These are phyloP conservation scores for Wickerhamiella sergipiensis DNA, from an alignment of 805 yeast genomes.

Conservation along the genomic window DNA sequence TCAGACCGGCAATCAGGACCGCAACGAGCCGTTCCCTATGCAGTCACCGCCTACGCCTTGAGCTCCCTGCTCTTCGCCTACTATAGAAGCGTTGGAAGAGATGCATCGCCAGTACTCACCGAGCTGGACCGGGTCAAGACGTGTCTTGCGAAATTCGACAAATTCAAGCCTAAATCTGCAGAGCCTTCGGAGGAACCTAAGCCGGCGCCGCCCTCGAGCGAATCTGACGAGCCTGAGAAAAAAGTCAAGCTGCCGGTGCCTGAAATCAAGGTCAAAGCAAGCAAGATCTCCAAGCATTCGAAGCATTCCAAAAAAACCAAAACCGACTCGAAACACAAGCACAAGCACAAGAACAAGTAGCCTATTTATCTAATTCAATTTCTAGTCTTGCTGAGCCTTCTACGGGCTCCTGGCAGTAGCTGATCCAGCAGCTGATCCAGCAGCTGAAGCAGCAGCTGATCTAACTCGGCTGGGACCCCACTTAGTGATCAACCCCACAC, in stretches of 20 bases:
- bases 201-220: conserved; percentile 16
- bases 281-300: not conserved
- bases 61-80: conserved; percentile 46
- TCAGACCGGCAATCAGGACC: conserved; percentile 9
- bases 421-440: no score
- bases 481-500: conserved; percentile 11
- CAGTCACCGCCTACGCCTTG: conserved; percentile 33
- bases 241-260: not conserved
- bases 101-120: conserved; percentile 24
- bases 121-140: conserved; percentile 33
- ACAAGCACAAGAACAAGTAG: not conserved
- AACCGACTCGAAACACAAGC: not conserved
- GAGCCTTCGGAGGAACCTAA: no score
- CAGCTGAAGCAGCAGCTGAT: not conserved
- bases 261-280: not conserved
- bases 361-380: conserved; percentile 1
- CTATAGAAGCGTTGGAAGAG: conserved; percentile 43
- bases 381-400: not conserved
- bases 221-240: not conserved
- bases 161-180: conserved; percentile 1
- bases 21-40: conserved; percentile 12
- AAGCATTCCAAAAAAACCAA: not conserved
- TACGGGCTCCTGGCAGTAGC: no score
- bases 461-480: not conserved
- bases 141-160: conserved; percentile 52